Evolutionary conservation across 2,329 filamentous ascomycete genomes (phyloP), one percentile per base, ranked within the genome.

Genomic region (Bimuria novae-zelandiae): DNA sequence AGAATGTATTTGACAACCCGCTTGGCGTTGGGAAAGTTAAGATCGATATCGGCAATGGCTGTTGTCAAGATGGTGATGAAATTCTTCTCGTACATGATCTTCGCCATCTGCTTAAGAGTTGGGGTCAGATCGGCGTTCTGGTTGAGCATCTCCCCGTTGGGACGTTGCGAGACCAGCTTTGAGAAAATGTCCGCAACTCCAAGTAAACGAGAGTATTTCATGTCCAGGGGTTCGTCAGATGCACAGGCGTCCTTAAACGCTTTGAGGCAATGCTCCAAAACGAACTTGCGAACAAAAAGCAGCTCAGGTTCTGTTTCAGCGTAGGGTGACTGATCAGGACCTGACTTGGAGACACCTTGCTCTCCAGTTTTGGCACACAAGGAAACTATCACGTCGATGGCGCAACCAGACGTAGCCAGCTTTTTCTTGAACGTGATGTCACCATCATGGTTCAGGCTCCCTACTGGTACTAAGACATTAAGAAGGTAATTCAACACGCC

Each of bases 11-110:
- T 99, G 67, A 99, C 91, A 12, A 92, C 92, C 41, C 92, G 86
- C 78, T 96, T 96, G 14, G 95, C 90, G 22, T 90, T 89, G 0
- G 93, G 92, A 74, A 95, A 97, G 62, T 95, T 96, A 56, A 99
- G 84, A 70, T 97, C 94, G 54, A 99, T 89, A 65, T 99, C 95
- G 16, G 94, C 91, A 63, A 99, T 92, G 1, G 95, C 96, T 11
- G 87, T 85, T 1, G 94, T 97, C 54, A 99, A 77, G 42, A 93
- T 89, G 21, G 89, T 84, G 56, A 97, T 87, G 71, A 94, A 96
- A 51, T 95, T 92, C 77, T 97, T 99, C 76, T 99, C 94, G 65
- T 96, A 97, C 94, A 99, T 99, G 55, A 97, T 86, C 61, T 92
- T 90, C 29, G 90, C 88, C 62, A 99, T 83, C 68, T 96, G 92